Base-by-base conservation (phyloP, 164 flowering plant species). In the Stephania japonica region DNA sequence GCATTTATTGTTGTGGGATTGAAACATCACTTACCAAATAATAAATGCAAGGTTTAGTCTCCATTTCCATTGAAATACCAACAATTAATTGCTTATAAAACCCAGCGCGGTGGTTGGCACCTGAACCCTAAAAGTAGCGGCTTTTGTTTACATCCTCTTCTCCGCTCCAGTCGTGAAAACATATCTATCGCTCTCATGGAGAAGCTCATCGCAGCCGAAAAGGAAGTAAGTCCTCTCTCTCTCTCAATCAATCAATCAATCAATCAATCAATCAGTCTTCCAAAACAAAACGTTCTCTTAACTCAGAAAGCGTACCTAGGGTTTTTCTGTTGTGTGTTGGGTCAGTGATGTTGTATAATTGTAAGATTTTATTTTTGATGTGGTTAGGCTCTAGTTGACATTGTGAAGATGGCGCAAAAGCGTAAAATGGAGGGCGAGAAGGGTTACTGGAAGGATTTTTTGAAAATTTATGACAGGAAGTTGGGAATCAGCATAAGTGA, bases 391-490 rank as follows among this genome's bases (percentile, higher is more conserved):
- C 88, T 93, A 42, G 88, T 81, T 44, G 89, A 89, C 26, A 75
- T 90, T 24, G 99, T 93, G 76, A 91, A 84, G 79, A 67, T 89
- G 68, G 78, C 80, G 23, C 99, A 93, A 75, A 93, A 85, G 76
- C 71, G 82, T 63, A 85, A 85, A 68, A 80, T 88, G 92, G 65
- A 70, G 59, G 98, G 99, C 56, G 67, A 71, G 6, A 75, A 85
- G 70, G 99, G 97, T 73, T 82, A 47, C 3, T 93, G 99, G 99
- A 93, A 91, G 78, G 87, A 88, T 14, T 95, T 93, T 72, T 79
- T 93, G 66, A 70, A 73, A 38, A 7, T 2, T 67, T 44, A 81
- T 70, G 99, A 95, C 69, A 83, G 26, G 70, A 82, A 85, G 80
- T 47, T 90, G 50, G 98, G 98, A 14, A 73, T 84, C 19, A 76